Base-by-base conservation (phyloP, 2,329 filamentous ascomycete species). In the Madurella mycetomatis region DNA sequence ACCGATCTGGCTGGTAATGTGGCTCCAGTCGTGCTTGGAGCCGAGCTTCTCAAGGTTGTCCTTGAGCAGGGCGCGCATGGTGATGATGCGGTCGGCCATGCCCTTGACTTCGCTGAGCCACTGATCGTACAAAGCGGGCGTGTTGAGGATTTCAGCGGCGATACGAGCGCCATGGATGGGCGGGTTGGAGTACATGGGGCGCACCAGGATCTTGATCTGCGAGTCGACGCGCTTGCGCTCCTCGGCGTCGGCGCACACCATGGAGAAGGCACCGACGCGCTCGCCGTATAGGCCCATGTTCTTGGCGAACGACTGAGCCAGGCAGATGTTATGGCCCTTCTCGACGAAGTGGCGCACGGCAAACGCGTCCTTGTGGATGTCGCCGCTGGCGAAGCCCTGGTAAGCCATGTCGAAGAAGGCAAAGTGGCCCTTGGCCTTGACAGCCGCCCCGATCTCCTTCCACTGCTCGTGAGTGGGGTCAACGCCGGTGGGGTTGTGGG, bases 281-380 rank as follows among this genome's bases (percentile, higher is more conserved):
- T 99, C 94, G 70, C 94, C 94, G 72, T 99, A 97, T 60, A 99
- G 89, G 77, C 94, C 94, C 92, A 99, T 97, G 84, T 99, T 99
- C 87, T 97, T 97, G 72, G 92, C 92, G 73, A 97, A 97, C 51
- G 88, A 94, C 79, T 97, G 92, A 67, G 88, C 87, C 60, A 97
- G 84, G 69, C 85, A 86, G 70, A 94, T 84, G 70, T 90, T 84
- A 79, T 96, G 91, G 66, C 92, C 92, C 77, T 96, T 79, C 76
- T 90, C 82, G 71, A 96, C 85, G 72, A 99, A 99, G 81, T 96
- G 81, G 64, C 94, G 86, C 63, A 97, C 82, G 58, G 94, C 90
- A 71, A 92, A 97, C 61, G 94, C 94, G 71, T 99, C 92, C 74
- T 86, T 86, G 79, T 95, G 84, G 61, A 89, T 94, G 76, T 95